These are phyloP conservation scores for Phytophthora fragariaefolia DNA, from an alignment of 352 stramenopile species.

Conservation along the genomic window DNA sequence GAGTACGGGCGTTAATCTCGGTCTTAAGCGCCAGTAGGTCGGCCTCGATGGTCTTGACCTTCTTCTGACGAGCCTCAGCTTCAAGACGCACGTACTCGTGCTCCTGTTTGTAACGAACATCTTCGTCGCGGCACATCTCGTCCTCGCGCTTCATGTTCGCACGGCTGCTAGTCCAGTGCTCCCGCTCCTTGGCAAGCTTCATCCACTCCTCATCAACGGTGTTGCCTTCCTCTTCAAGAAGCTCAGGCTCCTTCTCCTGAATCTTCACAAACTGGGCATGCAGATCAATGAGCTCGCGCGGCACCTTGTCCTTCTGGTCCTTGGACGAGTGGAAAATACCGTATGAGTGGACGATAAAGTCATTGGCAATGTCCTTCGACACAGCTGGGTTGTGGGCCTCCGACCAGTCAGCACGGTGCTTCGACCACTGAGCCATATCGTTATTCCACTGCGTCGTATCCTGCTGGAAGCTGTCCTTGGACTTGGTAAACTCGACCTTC, in stretches of 20 bases:
- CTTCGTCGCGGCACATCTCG: constrained; percentile 87
- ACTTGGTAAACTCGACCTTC: constrained; percentile 91
- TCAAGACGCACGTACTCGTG: constrained; percentile 85
- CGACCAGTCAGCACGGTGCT: constrained; percentile 87
- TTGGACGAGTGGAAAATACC: constrained; percentile 75
- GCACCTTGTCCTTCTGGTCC: constrained; percentile 62
- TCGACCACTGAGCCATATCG: constrained; percentile 89
- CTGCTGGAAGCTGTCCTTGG: constrained; percentile 88
- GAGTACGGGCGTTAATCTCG: constrained; percentile 75
- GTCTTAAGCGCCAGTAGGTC: constrained; percentile 81
- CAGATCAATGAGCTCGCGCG: constrained; percentile 74
- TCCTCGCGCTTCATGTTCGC: constrained; percentile 92
- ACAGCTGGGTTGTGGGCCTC: constrained; percentile 88
- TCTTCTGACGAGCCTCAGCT: constrained; percentile 79
- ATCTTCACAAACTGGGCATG: constrained; percentile 85
- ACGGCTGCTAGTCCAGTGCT: constrained; percentile 89
- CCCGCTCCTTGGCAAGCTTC: constrained; percentile 88
- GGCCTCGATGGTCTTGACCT: constrained; percentile 82
- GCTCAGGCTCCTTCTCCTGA: constrained; percentile 77
- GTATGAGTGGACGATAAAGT: constrained; percentile 89
- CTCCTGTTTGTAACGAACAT: constrained; percentile 85
- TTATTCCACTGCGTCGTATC: constrained; percentile 91
- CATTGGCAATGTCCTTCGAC: constrained; percentile 89
- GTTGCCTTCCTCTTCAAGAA: constrained; percentile 86
- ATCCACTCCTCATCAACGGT: constrained; percentile 89